These are phyloP conservation scores for Candida succiphila DNA, from an alignment of 805 yeast species.

Conservation along the genomic window DNA sequence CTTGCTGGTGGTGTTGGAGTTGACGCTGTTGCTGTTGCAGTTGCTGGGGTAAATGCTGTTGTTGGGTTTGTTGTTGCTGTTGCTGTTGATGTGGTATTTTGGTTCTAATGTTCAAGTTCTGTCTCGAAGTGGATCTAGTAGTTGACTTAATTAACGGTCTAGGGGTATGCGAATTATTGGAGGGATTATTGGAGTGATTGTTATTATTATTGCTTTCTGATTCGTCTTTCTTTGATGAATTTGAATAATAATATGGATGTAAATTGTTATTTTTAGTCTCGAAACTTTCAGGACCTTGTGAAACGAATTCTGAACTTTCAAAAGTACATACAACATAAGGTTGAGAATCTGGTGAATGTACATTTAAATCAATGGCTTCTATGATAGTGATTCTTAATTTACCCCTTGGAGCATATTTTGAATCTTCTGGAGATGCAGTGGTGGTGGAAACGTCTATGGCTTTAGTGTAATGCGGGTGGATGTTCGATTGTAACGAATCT, in stretches of 20 bases:
- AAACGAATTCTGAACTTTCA: constrained; percentile 84
- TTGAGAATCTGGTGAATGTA: constrained; percentile 43
- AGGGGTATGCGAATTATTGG: constrained; percentile 14
- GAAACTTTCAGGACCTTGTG: constrained; percentile 60
- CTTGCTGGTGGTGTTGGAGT: background rate
- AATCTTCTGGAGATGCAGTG: too few relatives aligned
- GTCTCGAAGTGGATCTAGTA: constrained; percentile 15
- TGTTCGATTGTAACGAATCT: too few relatives aligned
- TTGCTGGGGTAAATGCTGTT: too few relatives aligned
- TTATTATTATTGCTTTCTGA: constrained; percentile 1
- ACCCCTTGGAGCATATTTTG: constrained; percentile 76
- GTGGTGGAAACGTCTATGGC: too few relatives aligned
- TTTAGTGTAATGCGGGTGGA: constrained; percentile 9
- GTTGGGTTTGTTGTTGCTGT: background rate
- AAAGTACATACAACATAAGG: constrained; percentile 90
- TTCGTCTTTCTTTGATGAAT: too few relatives aligned
- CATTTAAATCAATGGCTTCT: constrained; percentile 64
- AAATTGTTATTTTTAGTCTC: constrained; percentile 13
- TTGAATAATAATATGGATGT: too few relatives aligned
- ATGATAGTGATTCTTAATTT: constrained; percentile 71
- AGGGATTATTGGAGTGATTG: background rate
- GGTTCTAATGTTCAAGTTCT: constrained; percentile 9
- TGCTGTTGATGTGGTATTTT: background rate
- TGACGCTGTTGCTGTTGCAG: background rate
- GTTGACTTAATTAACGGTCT: constrained; percentile 19